Percentiles rank a stretch among this genome's conserved stretches.
These are phyloP conservation scores for Pouteria glomerata DNA, from an alignment of 148 eudicot species.

Conservation along the genomic window DNA sequence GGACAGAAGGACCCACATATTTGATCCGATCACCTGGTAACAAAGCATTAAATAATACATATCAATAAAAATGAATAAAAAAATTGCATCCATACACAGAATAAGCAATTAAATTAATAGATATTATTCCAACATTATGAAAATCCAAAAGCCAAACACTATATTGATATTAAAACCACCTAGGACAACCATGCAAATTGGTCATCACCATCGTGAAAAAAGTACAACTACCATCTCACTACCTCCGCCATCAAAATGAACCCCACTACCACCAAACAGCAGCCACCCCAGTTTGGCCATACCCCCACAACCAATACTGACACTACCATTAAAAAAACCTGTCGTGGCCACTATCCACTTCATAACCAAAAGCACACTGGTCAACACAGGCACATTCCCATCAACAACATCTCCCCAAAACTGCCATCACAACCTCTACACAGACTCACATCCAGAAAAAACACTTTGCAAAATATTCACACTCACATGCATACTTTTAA, in stretches of 20 bases:
- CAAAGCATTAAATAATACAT: constrained; percentile 4
- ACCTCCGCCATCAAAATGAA: constrained; percentile 8
- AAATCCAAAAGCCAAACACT: not conserved
- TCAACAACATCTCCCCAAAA: not conserved
- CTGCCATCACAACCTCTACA: not conserved
- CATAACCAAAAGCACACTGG: not conserved
- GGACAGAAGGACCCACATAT: constrained; percentile 62
- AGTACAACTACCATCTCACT: not conserved
- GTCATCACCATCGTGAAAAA: not conserved
- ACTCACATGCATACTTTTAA: not conserved
- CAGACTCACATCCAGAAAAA: not conserved
- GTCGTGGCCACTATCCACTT: not conserved
- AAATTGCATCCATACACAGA: not conserved
- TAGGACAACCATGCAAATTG: not conserved
- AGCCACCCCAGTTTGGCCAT: not conserved
- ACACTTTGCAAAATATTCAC: not conserved
- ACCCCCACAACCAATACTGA: not conserved
- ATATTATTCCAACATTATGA: not conserved
- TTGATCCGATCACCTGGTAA: constrained; percentile 90
- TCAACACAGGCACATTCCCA: not conserved
- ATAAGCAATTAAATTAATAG: not conserved
- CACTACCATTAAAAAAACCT: not conserved
- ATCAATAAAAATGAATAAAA: constrained; percentile 3
- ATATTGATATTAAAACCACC: not conserved
- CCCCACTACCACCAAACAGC: not conserved